Base-by-base conservation (phyloP, 352 stramenopile species). In the Pythium oligandrum region DNA sequence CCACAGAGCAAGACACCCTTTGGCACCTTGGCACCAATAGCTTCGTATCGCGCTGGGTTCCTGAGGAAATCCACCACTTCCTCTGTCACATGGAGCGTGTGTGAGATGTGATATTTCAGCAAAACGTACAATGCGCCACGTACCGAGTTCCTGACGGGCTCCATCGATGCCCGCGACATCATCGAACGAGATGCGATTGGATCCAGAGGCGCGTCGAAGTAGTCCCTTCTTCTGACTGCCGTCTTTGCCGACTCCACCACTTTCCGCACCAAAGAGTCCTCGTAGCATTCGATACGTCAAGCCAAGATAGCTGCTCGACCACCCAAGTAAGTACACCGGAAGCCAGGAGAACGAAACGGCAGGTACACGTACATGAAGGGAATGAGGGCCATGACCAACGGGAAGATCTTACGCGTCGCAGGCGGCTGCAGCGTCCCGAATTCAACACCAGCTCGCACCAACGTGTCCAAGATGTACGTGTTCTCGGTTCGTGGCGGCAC, bases 41-140 rank as follows among this genome's bases (percentile, higher is more conserved):
- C 81, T 33, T 91, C 85, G 73, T 98, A 98, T 17, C 87, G 83
- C 53, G 83, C 66, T 0, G 93, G 94, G 40, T 96, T 73, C 51
- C 93, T 88, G 52, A 98, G 70, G 57, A 98, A 98, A 62, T 98
- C 94, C 8, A 98, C 95, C 6, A 98, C 75, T 90, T 97, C 66
- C 69, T 88, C 81, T 80, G 35, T 12, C n/a, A 12, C 1, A 57
- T 32, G 1, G n/a, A n/a, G n/a, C n/a, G n/a, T n/a, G n/a, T n/a
- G n/a, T n/a, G n/a, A n/a, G n/a, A n/a, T n/a, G n/a, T n/a, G n/a
- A n/a, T n/a, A n/a, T n/a, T n/a, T n/a, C n/a, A n/a, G n/a, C n/a
- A n/a, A n/a, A n/a, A n/a, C n/a, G n/a, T n/a, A n/a, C n/a, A n/a
- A n/a, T n/a, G n/a, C n/a, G n/a, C n/a, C n/a, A 63, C 64, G 43